phyloP scores from a whole-genome alignment of 2,329 filamentous ascomycete species.

The Fusarium sp. region DNA sequence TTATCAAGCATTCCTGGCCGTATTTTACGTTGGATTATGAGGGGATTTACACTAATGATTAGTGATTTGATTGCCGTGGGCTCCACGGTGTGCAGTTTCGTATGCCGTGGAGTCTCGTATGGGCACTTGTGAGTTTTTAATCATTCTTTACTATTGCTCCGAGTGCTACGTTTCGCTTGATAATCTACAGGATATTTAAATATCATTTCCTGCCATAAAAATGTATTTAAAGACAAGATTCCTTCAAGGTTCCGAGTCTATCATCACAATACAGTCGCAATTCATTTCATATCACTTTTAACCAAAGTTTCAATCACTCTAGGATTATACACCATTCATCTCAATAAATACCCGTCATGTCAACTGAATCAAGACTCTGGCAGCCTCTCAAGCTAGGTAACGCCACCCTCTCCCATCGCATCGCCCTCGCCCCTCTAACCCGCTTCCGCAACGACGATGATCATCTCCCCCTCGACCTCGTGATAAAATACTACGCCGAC shows the following conservation, averaged over 20 bases:
- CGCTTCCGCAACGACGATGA: constrained; percentile 58
- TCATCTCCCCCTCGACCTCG: constrained; percentile 37
- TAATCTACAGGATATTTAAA: not conserved
- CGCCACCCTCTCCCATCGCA: constrained; percentile 50
- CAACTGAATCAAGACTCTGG: constrained; percentile 33
- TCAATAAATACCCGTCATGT: constrained; percentile 10
- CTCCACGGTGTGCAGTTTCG: not conserved
- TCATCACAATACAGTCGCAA: not conserved
- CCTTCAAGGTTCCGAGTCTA: rapidly evolving
- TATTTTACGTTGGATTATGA: not conserved
- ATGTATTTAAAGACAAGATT: not conserved
- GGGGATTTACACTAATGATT: not conserved
- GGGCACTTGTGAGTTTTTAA: not conserved
- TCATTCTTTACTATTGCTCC: not conserved
- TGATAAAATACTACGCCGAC: constrained; percentile 57
- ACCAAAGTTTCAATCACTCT: rapidly evolving
- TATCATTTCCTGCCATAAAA: rapidly evolving
- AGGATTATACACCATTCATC: not conserved
- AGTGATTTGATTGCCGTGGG: not conserved
- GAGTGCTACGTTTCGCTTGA: not conserved
- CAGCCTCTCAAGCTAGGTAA: constrained; percentile 54
- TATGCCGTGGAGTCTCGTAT: not conserved
- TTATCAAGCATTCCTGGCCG: not conserved
- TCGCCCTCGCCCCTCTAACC: constrained; percentile 67
- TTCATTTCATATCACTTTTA: not conserved